phyloP scores from a whole-genome alignment of 352 stramenopile genomes.

The Phytophthora citricola region DNA sequence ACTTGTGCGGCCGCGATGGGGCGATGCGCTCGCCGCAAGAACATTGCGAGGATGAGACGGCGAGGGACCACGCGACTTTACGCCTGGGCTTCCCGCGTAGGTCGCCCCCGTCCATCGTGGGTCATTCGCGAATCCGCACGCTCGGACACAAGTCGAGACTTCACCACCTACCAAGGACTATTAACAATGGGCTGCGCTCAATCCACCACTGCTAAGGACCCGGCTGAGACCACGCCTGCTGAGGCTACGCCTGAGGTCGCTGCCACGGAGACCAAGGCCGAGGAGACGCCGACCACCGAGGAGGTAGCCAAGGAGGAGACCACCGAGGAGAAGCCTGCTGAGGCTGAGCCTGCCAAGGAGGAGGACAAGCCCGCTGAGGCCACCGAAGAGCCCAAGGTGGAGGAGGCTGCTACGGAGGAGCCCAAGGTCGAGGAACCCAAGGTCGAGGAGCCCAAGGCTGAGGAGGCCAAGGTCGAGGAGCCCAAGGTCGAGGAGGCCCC shows the following conservation, averaged over 20 bases:
- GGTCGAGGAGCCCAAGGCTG: slow-evolving; percentile 4
- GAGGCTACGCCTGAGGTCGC: slow-evolving; percentile 27
- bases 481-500: slow-evolving; percentile 8
- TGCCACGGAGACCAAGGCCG: slow-evolving; percentile 21
- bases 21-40: slow-evolving; percentile 19
- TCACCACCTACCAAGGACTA: slow-evolving; percentile 8
- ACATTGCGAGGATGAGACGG: slow-evolving; percentile 24
- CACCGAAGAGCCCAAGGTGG: slow-evolving; percentile 2
- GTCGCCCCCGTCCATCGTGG: slow-evolving; percentile 19
- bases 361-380: slow-evolving; percentile 10
- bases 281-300: slow-evolving; percentile 30
- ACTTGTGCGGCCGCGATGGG: slow-evolving; percentile 8
- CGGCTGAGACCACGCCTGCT: slow-evolving; percentile 26
- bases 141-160: slow-evolving; percentile 34
- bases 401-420: slow-evolving; percentile 5
- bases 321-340: slow-evolving; percentile 7
- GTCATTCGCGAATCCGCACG: slow-evolving; percentile 36
- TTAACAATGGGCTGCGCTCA: slow-evolving; percentile 43
- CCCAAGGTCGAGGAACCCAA: slow-evolving; percentile 12
- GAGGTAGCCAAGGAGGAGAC: slow-evolving; percentile 15
- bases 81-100: slow-evolving; percentile 11
- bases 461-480: slow-evolving; percentile 14
- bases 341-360: slow-evolving; percentile 6
- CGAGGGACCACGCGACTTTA: slow-evolving; percentile 32
- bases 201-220: slow-evolving; percentile 41